A percentile compares a stretch with the other conserved stretches of the same genome.
phyloP scores from a whole-genome alignment of 1,284 basidiomycete genomes.

The Ceratobasidium sp. region DNA sequence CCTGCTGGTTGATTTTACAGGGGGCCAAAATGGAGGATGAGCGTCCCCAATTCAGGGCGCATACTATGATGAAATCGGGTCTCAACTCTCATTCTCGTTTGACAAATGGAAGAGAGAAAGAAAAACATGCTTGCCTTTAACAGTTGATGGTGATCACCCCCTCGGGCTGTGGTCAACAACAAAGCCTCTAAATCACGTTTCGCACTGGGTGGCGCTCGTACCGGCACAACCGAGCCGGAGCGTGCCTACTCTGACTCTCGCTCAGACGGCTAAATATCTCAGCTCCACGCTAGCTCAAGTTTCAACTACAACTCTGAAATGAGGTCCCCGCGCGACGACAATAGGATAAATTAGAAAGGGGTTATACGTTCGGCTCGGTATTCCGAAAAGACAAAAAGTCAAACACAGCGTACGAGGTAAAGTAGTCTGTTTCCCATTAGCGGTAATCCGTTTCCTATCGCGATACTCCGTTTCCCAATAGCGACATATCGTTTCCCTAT shows the following conservation, averaged over 20 bases:
- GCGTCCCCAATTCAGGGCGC: too few species aligned
- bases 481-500: too few species aligned
- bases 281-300: background rate
- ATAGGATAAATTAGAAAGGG: conserved; percentile 15
- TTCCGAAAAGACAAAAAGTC: background rate
- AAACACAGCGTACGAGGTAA: background rate
- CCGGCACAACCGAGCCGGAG: background rate
- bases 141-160: too few species aligned
- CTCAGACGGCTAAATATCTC: background rate
- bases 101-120: too few species aligned
- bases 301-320: conserved; percentile 3
- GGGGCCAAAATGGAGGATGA: too few species aligned
- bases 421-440: background rate
- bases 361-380: background rate
- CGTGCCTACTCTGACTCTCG: background rate
- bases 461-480: too few species aligned
- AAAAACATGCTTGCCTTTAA: too few species aligned
- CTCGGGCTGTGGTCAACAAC: background rate
- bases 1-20: too few species aligned
- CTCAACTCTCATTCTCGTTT: too few species aligned
- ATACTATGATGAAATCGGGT: too few species aligned
- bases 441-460: too few species aligned
- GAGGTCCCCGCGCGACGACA: background rate
- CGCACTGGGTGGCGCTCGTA: conserved; percentile 15
- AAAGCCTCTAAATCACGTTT: background rate